phyloP scores from a whole-genome alignment of 129 eudicot genomes.

The Ambrosia artemisiifolia region DNA sequence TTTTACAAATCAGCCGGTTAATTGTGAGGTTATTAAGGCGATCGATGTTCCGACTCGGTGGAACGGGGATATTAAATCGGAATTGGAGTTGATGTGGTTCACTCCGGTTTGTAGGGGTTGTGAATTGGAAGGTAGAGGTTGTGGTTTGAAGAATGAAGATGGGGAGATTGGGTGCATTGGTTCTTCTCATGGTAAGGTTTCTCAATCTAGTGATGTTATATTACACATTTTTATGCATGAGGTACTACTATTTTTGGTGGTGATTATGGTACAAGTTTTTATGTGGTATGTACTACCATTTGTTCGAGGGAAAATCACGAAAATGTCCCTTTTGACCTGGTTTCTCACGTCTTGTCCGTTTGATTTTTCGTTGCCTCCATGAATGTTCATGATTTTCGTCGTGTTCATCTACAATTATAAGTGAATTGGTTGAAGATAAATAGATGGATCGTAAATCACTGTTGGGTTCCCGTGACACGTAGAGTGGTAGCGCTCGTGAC shows the following conservation, averaged over 20 bases:
- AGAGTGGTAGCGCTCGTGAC: too few relatives aligned
- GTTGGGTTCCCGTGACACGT: too few relatives aligned
- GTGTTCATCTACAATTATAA: too few relatives aligned
- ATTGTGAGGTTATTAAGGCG: constrained; percentile 31
- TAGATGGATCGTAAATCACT: too few relatives aligned
- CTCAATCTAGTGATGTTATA: not conserved
- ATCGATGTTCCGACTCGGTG: constrained; percentile 31
- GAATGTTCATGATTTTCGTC: too few relatives aligned
- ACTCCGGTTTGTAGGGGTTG: constrained; percentile 51
- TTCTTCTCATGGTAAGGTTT: constrained; percentile 25
- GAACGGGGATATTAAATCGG: constrained; percentile 18
- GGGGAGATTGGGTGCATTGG: constrained; percentile 18
- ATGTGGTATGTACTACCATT: not conserved
- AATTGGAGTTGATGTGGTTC: constrained; percentile 51
- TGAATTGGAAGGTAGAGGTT: constrained; percentile 42
- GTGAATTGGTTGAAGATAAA: too few relatives aligned
- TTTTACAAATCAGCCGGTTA: constrained; percentile 12
- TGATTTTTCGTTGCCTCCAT: too few relatives aligned
- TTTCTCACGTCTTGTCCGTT: too few relatives aligned
- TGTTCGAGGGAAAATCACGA: too few relatives aligned
- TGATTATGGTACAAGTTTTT: too few relatives aligned
- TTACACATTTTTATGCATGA: not conserved
- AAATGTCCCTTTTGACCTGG: too few relatives aligned
- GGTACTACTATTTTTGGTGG: too few relatives aligned
- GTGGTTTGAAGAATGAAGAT: constrained; percentile 41